Evolutionary conservation across 345 rosid species (phyloP), one percentile per base, ranked within the genome.

Genomic region (Eutrema heterophyllum): DNA sequence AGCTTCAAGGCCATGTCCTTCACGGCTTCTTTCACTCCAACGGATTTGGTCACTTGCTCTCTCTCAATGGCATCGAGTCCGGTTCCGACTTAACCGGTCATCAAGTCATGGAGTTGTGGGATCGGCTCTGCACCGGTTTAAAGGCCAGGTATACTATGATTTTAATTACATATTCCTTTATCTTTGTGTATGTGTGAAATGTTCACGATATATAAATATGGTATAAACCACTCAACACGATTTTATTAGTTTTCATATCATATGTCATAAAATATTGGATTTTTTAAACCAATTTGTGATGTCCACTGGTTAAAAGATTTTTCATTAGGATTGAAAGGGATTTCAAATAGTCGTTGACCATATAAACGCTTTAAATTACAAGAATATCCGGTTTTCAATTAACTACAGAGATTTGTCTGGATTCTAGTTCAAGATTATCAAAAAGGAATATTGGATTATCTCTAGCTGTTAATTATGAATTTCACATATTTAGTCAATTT

Each of bases 21-120:
- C 97, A 94, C 44, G 97, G 96, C 64, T 82, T 91, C 54, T 88
- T 94, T 70, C 97, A 94, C 79, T 86, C 93, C 3, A 91, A 89
- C 63, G 98, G 98, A 15, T 89, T 86, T 26, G 98, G 95, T 9
- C 98, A 94, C 84, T 84, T 94, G 84, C 80, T 91, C 24, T 76
- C 86, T 72, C 63, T 91, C 59, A 88, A 88, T 18, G 96, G 97
- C 16, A n/a, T 85, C 39, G 93, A 87, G 80, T 66, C 79, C 8
- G 93, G 90, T 74, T 89, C 93, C 9, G 84, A 78, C 67, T 69
- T 94, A 79, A 69, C 86, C 9, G 98, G 96, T 36, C 71, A 80
- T 33, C 93, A 86, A 64, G 68, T 94, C 83, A 91, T 94, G 91
- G 89, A 87, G 5, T 84, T 94, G 52, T 91, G 96, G 96, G 96